These are phyloP conservation scores for Vigna nakashimae DNA, from an alignment of 306 rosid species.

Conservation along the genomic window DNA sequence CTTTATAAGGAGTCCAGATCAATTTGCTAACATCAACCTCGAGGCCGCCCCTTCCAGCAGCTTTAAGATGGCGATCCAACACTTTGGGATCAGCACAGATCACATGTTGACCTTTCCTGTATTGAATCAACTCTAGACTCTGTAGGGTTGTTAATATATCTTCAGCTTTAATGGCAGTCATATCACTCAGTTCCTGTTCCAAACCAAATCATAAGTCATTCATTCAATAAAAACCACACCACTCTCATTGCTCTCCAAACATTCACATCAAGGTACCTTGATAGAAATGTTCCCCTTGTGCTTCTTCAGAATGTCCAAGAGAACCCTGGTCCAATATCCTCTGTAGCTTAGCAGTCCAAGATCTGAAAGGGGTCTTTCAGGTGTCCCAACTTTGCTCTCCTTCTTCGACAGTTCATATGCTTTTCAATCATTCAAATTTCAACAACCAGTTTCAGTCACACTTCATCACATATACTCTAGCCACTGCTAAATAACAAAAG, in stretches of 20 bases:
- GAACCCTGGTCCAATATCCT: conserved; percentile 99
- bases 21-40: conserved; percentile 93
- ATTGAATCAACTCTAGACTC: conserved; percentile 89
- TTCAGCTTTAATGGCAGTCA: conserved; percentile 98
- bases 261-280: conserved; percentile 58
- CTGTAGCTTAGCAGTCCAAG: conserved; percentile 94
- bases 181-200: conserved; percentile 94
- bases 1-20: conserved; percentile 99
- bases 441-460: conserved; percentile 33
- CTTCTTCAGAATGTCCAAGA: conserved; percentile 89
- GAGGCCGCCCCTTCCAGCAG: conserved; percentile 96
- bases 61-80: conserved; percentile 96
- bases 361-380: conserved; percentile 99
- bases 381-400: conserved; percentile 98
- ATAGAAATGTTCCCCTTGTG: conserved; percentile 98
- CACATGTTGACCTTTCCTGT: conserved; percentile 98
- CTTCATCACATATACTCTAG: conserved; percentile 9
- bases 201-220: neutral
- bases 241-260: neutral
- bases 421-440: conserved; percentile 55
- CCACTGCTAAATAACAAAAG: conserved; percentile 10
- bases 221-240: conserved; percentile 32
- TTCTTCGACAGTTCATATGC: conserved; percentile 98
- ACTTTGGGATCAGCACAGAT: conserved; percentile 98
- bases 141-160: conserved; percentile 92